Conservation (phyloP, 306 rosid species). For the Medicago lupulina region DNA sequence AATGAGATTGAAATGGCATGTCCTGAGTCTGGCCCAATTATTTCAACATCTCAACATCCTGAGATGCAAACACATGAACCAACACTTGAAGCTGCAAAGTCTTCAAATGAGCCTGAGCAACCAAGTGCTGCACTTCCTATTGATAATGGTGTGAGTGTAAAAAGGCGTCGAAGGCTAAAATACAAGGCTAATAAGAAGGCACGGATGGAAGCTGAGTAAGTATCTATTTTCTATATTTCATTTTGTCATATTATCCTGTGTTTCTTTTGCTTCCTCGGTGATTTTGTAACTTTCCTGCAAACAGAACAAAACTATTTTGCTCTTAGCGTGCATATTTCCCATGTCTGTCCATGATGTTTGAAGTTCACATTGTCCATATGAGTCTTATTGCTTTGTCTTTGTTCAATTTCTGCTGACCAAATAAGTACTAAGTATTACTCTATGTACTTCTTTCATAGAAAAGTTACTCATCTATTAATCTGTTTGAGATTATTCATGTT, state of each 20-base stretch:
- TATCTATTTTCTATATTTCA: conserved; percentile 34
- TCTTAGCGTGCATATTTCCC: not conserved
- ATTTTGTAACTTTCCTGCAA: not conserved
- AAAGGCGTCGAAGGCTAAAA: conserved; percentile 54
- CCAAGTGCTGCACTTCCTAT: conserved; percentile 30
- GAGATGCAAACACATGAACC: conserved; percentile 30
- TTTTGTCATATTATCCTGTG: not conserved
- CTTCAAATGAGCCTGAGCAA: conserved; percentile 44
- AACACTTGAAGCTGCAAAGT: conserved; percentile 1
- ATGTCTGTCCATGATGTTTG: not conserved
- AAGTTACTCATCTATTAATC: not conserved
- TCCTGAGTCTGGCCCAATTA: conserved; percentile 29
- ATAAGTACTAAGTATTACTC: too few relatives aligned
- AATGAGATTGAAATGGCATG: conserved; percentile 7
- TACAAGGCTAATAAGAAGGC: conserved; percentile 52
- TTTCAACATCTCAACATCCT: conserved; percentile 39
- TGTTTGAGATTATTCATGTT: not conserved
- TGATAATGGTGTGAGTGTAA: conserved; percentile 38
- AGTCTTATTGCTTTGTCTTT: not conserved
- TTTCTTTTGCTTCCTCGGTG: not conserved
- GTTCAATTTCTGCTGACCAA: not conserved
- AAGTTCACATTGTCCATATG: not conserved
- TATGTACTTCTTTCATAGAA: not conserved
- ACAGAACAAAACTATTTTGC: not conserved
- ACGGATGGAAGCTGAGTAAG: conserved; percentile 51